Evolutionary conservation across 345 rosid genomes (phyloP).

Genomic region (Corymbia maculata): DNA sequence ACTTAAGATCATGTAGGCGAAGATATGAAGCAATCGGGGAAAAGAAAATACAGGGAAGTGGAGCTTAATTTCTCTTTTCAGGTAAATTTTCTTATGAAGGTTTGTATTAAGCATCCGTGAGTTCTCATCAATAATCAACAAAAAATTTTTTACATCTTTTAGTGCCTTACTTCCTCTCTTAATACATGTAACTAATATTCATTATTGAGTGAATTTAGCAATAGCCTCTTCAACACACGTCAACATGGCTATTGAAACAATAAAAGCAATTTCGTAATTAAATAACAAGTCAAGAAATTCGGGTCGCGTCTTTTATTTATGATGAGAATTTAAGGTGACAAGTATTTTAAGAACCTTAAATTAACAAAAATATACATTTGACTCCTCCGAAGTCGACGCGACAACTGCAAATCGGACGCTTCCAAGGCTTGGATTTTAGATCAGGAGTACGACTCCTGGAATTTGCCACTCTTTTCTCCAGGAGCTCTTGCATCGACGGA

Average conservation of each 20-base stretch:
- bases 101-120: not conserved
- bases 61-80: not conserved
- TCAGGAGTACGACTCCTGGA: not conserved
- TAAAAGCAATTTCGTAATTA: not conserved
- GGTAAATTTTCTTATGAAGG: fast-evolving
- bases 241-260: not conserved
- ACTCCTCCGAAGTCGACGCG: not conserved
- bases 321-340: not conserved
- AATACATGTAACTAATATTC: not conserved
- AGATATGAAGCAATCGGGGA: fast-evolving
- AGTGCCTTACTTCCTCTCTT: not conserved
- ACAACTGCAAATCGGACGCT: not conserved
- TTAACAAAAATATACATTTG: not conserved
- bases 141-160: not conserved
- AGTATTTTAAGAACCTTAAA: not conserved
- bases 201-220: not conserved
- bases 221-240: not conserved
- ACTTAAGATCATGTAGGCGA: fast-evolving
- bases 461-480: not conserved
- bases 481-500: not conserved
- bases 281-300: not conserved
- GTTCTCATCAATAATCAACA: not conserved
- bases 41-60: fast-evolving
- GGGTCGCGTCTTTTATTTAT: not conserved
- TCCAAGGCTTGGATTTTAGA: not conserved